Conservation (phyloP, 2,329 filamentous ascomycete genomes). For the Ceratocystis albifundus region DNA sequence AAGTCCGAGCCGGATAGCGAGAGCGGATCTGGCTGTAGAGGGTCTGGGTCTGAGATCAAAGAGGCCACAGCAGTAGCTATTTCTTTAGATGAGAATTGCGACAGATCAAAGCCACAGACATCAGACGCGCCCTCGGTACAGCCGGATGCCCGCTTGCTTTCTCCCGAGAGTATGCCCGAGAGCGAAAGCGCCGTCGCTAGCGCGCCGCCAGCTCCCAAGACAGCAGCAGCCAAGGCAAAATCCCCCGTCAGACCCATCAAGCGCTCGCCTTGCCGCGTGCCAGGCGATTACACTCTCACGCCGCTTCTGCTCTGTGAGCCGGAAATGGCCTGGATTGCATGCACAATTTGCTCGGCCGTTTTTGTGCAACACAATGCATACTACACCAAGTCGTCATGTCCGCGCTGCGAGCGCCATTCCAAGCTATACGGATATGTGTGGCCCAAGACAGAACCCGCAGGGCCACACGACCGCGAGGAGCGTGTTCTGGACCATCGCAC, state of each 20-base stretch:
- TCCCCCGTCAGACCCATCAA: background rate
- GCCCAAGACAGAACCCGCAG: slow-evolving; percentile 84
- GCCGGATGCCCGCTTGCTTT: slow-evolving; percentile 1
- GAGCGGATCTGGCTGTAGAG: background rate
- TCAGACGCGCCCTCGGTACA: background rate
- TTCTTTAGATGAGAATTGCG: background rate
- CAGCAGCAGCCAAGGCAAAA: background rate
- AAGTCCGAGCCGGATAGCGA: slow-evolving; percentile 21
- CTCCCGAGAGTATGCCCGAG: background rate
- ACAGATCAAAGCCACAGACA: background rate
- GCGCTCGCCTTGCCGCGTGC: slow-evolving; percentile 37
- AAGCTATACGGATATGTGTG: slow-evolving; percentile 91
- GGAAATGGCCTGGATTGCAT: slow-evolving; percentile 74
- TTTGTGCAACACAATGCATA: slow-evolving; percentile 89
- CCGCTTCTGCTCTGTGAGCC: slow-evolving; percentile 62
- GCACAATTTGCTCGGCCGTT: slow-evolving; percentile 65
- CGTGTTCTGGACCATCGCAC: slow-evolving; percentile 72
- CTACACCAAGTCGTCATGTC: slow-evolving; percentile 73
- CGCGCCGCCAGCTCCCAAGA: background rate
- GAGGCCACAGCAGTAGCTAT: background rate
- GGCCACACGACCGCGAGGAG: slow-evolving; percentile 59
- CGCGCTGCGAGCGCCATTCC: slow-evolving; percentile 85
- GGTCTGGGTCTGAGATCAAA: background rate
- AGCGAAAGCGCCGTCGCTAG: background rate
- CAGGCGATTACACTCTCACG: slow-evolving; percentile 76